A percentile compares a stretch with the other conserved stretches of the same genome.
These are phyloP conservation scores for Rhododendron ovatum DNA, from an alignment of 148 eudicot genomes.

Conservation along the genomic window DNA sequence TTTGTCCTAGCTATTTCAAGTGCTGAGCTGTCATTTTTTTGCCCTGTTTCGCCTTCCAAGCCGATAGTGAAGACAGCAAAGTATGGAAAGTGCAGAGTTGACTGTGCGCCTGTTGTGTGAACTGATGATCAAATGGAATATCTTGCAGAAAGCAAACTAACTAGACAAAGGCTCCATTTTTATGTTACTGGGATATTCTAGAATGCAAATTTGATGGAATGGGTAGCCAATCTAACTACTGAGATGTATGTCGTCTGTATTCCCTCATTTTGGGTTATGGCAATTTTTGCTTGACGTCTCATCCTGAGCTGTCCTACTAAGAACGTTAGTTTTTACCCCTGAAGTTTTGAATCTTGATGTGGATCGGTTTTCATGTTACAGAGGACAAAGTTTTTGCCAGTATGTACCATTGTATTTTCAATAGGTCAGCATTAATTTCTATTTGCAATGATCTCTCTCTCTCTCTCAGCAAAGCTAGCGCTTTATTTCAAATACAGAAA, in stretches of 20 bases:
- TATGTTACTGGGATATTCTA: neutral
- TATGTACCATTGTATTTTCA: neutral
- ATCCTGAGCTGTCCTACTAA: neutral
- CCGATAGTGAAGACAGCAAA: neutral
- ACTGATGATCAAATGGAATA: neutral
- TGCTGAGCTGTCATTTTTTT: neutral
- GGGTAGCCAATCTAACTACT: neutral
- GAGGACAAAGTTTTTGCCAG: neutral
- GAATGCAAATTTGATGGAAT: neutral
- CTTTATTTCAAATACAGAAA: neutral
- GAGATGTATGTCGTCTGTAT: neutral
- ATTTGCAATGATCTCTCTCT: neutral
- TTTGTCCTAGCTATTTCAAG: slow-evolving; percentile 23
- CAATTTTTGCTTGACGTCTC: neutral
- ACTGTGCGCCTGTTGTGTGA: neutral
- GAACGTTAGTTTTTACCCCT: neutral
- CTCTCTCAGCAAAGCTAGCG: neutral
- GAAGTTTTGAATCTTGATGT: neutral
- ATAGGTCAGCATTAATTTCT: neutral
- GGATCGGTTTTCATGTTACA: neutral
- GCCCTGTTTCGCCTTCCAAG: neutral
- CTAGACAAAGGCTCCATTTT: neutral
- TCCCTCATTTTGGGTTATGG: neutral
- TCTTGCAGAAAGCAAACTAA: neutral
- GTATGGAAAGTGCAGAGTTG: neutral